Percentiles rank a stretch among this genome's conserved stretches.
These are phyloP conservation scores for Vinca minor DNA, from an alignment of 257 asterid species.

Conservation along the genomic window DNA sequence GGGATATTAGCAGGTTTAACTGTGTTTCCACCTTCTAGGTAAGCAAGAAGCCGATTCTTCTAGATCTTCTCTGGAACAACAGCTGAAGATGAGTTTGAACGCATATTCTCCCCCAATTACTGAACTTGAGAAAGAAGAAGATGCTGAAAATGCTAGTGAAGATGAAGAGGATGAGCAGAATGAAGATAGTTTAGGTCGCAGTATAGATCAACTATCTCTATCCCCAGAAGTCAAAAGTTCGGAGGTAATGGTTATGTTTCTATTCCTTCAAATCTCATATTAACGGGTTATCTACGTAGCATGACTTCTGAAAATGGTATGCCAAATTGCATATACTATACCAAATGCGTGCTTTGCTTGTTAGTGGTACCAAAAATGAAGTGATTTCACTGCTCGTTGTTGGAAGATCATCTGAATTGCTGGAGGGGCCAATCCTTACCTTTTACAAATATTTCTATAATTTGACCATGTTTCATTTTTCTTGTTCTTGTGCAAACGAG, in stretches of 20 bases:
- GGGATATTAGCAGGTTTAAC: neutral
- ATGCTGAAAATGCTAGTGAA: constrained; percentile 41
- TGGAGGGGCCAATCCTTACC: neutral
- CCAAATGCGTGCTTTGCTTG: neutral
- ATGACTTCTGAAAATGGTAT: neutral
- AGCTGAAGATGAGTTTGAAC: constrained; percentile 48
- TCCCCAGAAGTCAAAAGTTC: constrained; percentile 32
- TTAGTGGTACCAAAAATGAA: neutral
- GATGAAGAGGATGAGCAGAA: constrained; percentile 30
- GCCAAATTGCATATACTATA: neutral
- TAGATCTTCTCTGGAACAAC: constrained; percentile 20
- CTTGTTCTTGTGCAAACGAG: neutral
- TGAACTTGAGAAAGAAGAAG: constrained; percentile 82
- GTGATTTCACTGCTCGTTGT: neutral
- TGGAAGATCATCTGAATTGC: neutral
- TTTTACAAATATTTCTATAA: neutral
- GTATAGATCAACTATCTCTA: constrained; percentile 11
- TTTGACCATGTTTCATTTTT: neutral
- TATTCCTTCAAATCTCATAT: neutral
- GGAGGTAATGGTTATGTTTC: constrained; percentile 26
- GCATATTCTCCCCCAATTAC: constrained; percentile 45
- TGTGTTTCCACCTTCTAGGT: constrained; percentile 24
- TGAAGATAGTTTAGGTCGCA: constrained; percentile 23
- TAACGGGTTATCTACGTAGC: neutral
- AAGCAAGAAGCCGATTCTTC: constrained; percentile 18